A percentile compares a stretch with the other conserved stretches of the same genome.
These are phyloP conservation scores for Podospora australis DNA, from an alignment of 495 filamentous ascomycete genomes.

Conservation along the genomic window DNA sequence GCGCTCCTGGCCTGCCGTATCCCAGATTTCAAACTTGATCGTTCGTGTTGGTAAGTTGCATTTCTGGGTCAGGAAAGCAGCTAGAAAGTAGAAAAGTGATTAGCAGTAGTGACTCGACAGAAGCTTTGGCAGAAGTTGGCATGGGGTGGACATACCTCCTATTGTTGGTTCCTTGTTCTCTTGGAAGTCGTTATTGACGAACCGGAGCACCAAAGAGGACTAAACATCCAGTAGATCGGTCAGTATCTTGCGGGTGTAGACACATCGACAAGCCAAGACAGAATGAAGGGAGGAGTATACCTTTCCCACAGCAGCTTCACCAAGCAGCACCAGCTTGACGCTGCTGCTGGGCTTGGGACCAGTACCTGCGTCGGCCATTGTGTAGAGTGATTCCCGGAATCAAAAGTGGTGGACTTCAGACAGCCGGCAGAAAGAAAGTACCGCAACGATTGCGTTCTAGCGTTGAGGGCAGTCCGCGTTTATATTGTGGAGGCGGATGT, in stretches of 20 bases:
- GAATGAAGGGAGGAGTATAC: constrained; percentile 41
- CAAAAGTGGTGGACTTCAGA: no score
- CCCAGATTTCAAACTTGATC: constrained; percentile 99
- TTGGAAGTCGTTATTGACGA: constrained; percentile 99
- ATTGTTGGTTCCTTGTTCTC: constrained; percentile 99
- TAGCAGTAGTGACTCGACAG: no score
- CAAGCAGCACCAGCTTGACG: constrained; percentile 95
- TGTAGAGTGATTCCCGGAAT: no score
- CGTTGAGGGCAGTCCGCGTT: not conserved
- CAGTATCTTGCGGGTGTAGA: not conserved
- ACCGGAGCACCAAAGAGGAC: constrained; percentile 96
- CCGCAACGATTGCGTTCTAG: not conserved
- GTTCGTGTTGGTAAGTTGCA: constrained; percentile 91
- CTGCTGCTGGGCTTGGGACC: constrained; percentile 95
- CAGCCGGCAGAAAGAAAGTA: no score
- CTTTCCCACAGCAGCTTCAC: constrained; percentile 97
- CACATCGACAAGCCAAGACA: constrained; percentile 3
- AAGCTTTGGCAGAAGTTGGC: not conserved
- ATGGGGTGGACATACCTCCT: constrained; percentile 60
- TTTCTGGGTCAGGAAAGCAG: constrained; percentile 97
- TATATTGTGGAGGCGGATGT: not conserved
- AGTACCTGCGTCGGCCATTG: constrained; percentile 49
- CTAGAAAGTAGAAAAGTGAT: constrained; percentile 38
- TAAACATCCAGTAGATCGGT: constrained; percentile 27
- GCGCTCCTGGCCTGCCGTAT: constrained; percentile 96